These are phyloP conservation scores for Firmiana major DNA, from an alignment of 345 rosid species.

Conservation along the genomic window DNA sequence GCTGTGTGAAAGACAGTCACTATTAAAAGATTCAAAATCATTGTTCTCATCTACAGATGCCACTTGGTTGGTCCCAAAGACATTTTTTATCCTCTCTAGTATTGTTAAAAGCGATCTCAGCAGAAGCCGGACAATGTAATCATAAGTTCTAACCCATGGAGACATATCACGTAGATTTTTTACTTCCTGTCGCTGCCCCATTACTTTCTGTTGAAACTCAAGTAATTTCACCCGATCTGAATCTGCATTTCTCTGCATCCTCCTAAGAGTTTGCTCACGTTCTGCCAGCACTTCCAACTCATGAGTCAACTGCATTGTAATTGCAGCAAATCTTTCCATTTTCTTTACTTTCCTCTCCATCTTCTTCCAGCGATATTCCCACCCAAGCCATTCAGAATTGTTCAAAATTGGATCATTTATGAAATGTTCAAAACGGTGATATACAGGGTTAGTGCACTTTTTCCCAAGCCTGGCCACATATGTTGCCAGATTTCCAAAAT, in stretches of 20 bases:
- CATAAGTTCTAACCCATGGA: conserved; percentile 56
- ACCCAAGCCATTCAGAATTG: conserved; percentile 49
- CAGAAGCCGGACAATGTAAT: conserved; percentile 49
- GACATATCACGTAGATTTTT: conserved; percentile 51
- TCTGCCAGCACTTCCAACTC: conserved; percentile 65
- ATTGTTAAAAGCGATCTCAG: conserved; percentile 54
- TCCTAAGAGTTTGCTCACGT: conserved; percentile 57
- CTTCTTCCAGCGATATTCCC: conserved; percentile 50
- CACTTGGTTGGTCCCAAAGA: conserved; percentile 13
- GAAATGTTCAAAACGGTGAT: conserved; percentile 43
- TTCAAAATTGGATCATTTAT: conserved; percentile 38
- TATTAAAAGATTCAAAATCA: neutral
- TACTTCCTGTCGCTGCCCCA: conserved; percentile 51
- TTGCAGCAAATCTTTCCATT: conserved; percentile 50
- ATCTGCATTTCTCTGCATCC: conserved; percentile 41
- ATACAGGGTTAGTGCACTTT: conserved; percentile 44
- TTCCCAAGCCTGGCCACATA: conserved; percentile 48
- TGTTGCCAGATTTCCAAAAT: conserved; percentile 38
- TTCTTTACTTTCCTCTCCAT: conserved; percentile 71
- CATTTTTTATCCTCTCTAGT: conserved; percentile 22
- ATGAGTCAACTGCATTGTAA: conserved; percentile 44
- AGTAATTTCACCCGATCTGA: conserved; percentile 37
- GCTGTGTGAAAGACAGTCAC: conserved; percentile 8
- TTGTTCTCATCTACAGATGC: neutral
- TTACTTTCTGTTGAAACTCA: conserved; percentile 53